Evolutionary conservation across 805 yeast species (phyloP), one percentile per base, ranked within the genome.

Genomic region (Candida morakotiae): DNA sequence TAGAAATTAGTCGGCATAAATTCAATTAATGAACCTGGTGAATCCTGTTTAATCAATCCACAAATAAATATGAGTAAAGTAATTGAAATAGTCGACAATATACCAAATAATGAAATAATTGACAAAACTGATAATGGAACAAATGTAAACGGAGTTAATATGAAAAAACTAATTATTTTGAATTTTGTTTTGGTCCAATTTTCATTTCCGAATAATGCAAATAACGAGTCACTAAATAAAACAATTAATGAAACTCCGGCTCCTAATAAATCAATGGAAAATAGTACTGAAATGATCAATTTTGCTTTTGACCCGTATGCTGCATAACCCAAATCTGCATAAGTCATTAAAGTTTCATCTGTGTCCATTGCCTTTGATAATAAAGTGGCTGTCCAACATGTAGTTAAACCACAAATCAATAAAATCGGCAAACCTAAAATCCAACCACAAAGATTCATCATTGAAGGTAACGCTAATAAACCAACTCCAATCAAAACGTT

Each of bases 261-360:
- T 2, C 91, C 95, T 39, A 84, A 47, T 30, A 88, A 67, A 51
- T 88, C 96, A 28, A 85, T 48, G 1, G 91, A 81, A 53, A 88
- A 87, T 10, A 87, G 52, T 10, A 80, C 47, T 2, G 95, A 84
- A 22, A 88, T 83, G 24, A 83, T 56, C 3, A 85, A 67, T 49
- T 95, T 74, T 2, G 93, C 95, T 22, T 67, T 67, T 2, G 83
- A 65, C 1, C 96, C 96, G 53, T 82, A 87, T 0, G 89, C 84
- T n/a, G 87, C 85, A 49, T 77, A 81, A 3, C 94, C 95, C 34
- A 88, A 68, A 62, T 88, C 96, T 0, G 95, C 94, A 56, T 87
- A 88, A 0, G 96, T 84, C 69, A 83, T 79, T 37, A 87, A 62
- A 0, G 93, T 81, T 11, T 75, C 81, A 60, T 87, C 93, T 1